Conservation (phyloP, 1,284 basidiomycete species). For the Marasmius fiardii region DNA sequence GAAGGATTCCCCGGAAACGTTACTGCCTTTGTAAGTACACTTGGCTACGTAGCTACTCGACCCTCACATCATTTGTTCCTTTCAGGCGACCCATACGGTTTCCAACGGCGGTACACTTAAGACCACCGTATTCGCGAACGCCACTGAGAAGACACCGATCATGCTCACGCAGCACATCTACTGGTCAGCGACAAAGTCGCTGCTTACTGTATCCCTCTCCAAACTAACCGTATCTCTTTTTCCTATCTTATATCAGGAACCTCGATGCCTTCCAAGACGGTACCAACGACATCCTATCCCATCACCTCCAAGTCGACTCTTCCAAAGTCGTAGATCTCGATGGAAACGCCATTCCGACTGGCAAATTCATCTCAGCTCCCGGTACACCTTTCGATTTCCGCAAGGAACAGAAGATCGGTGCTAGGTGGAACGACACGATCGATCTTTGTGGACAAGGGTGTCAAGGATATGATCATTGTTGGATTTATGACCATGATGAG, state of each 20-base stretch:
- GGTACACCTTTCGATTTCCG: slow-evolving; percentile 46
- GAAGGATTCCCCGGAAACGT: slow-evolving; percentile 56
- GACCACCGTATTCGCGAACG: slow-evolving; percentile 42
- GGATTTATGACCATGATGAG: slow-evolving; percentile 40
- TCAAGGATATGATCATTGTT: slow-evolving; percentile 42
- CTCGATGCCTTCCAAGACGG: slow-evolving; percentile 50
- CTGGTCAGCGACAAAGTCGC: slow-evolving; percentile 30
- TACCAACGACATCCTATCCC: slow-evolving; percentile 40
- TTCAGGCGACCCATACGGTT: slow-evolving; percentile 48
- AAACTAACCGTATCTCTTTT: too few relatives aligned
- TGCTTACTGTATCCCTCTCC: too few relatives aligned
- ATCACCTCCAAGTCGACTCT: slow-evolving; percentile 39
- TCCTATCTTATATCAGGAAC: slow-evolving; percentile 35
- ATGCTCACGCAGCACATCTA: slow-evolving; percentile 57
- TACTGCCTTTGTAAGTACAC: slow-evolving; percentile 30
- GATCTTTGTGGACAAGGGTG: slow-evolving; percentile 38
- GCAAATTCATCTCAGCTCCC: slow-evolving; percentile 37
- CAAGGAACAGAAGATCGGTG: slow-evolving; percentile 34
- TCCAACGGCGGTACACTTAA: slow-evolving; percentile 41
- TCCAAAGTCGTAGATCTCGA: slow-evolving; percentile 44
- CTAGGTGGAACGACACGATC: slow-evolving; percentile 37
- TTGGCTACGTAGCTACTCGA: slow-evolving; percentile 20
- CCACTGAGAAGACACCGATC: slow-evolving; percentile 52
- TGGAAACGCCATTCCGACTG: slow-evolving; percentile 46
- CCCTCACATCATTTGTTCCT: not conserved